phyloP scores from a whole-genome alignment of 2,329 filamentous ascomycete genomes.

The Ascochyta rabiei region DNA sequence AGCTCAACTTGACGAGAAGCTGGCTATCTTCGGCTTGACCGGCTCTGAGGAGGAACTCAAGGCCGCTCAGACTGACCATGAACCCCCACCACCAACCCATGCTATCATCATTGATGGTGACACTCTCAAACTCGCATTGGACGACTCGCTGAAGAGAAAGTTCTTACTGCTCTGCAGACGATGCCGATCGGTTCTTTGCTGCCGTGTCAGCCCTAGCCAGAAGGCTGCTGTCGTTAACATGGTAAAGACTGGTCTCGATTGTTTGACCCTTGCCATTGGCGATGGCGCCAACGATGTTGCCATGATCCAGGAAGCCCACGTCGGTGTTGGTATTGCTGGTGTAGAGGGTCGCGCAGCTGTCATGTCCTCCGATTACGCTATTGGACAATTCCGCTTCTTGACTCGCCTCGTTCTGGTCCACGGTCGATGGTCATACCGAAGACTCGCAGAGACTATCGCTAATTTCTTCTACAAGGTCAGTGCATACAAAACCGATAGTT shows the following conservation, averaged over 20 bases:
- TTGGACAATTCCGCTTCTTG: slow-evolving; percentile 86
- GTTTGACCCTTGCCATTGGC: slow-evolving; percentile 92
- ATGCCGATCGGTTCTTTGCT: slow-evolving; percentile 95
- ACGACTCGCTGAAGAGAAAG: slow-evolving; percentile 83
- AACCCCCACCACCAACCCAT: slow-evolving; percentile 84
- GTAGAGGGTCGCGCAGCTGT: slow-evolving; percentile 87
- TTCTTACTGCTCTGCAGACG: slow-evolving; percentile 96
- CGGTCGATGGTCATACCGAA: slow-evolving; percentile 90
- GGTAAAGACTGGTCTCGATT: slow-evolving; percentile 92
- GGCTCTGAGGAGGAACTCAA: slow-evolving; percentile 86
- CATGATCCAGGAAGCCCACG: slow-evolving; percentile 91
- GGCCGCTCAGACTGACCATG: slow-evolving; percentile 79
- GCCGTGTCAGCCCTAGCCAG: slow-evolving; percentile 93
- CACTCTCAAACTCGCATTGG: slow-evolving; percentile 84
- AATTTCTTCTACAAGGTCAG: slow-evolving; percentile 98
- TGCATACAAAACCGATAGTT: not conserved
- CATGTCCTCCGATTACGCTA: slow-evolving; percentile 84
- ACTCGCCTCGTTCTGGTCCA: slow-evolving; percentile 80
- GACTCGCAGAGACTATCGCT: slow-evolving; percentile 89
- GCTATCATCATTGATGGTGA: slow-evolving; percentile 95
- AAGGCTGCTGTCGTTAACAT: slow-evolving; percentile 96
- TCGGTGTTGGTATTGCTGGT: slow-evolving; percentile 86
- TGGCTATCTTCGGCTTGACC: slow-evolving; percentile 75
- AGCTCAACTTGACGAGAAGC: slow-evolving; percentile 73
- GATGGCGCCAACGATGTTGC: slow-evolving; percentile 92